Evolutionary conservation across 345 rosid species (phyloP).

Genomic region (Salix purpurea): DNA sequence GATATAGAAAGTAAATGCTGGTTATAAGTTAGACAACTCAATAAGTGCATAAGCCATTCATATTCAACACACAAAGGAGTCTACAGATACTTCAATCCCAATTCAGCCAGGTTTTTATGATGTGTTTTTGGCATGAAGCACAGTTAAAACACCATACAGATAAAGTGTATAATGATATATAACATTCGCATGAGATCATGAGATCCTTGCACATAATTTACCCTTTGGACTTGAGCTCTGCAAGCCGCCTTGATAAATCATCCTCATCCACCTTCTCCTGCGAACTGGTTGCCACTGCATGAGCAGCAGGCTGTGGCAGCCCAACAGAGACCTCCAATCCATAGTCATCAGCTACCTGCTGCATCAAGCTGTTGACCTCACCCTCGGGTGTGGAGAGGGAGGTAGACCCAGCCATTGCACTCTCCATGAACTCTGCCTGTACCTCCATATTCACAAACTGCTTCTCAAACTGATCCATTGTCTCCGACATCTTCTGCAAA

Average conservation of each 20-base stretch:
- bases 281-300: constrained; percentile 69
- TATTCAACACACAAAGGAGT: constrained; percentile 6
- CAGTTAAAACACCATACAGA: not conserved
- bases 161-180: not conserved
- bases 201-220: constrained; percentile 19
- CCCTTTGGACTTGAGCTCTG: constrained; percentile 91
- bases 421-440: constrained; percentile 99
- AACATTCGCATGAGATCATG: not conserved
- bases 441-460: constrained; percentile 99
- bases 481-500: constrained; percentile 98
- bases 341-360: constrained; percentile 97
- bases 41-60: not conserved
- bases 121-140: not conserved
- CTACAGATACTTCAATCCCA: not conserved
- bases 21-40: not conserved
- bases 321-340: constrained; percentile 98
- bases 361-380: constrained; percentile 97
- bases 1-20: not conserved
- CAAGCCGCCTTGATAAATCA: constrained; percentile 91
- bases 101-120: constrained; percentile 13
- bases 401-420: constrained; percentile 95
- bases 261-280: constrained; percentile 96
- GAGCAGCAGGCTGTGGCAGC: constrained; percentile 91
- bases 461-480: constrained; percentile 97
- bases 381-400: constrained; percentile 97